phyloP scores from a whole-genome alignment of 495 filamentous ascomycete genomes.

The Annulohypoxylon moriforme region DNA sequence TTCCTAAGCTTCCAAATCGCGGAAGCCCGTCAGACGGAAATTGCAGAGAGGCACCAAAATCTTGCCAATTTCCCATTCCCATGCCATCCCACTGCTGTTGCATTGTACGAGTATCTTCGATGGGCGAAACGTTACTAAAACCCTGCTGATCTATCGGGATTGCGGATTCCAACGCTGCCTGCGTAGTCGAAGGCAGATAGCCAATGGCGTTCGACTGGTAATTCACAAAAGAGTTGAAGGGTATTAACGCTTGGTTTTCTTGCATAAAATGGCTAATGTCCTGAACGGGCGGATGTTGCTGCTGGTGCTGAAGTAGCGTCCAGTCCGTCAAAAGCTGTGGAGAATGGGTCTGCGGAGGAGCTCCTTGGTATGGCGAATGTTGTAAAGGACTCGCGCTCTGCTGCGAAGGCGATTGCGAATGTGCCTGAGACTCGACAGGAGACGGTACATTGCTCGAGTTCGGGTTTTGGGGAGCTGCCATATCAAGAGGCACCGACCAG shows the following conservation, averaged over 20 bases:
- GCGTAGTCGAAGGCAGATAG: conserved; percentile 76
- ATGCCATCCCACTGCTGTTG: conserved; percentile 59
- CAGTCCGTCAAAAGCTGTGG: conserved; percentile 62
- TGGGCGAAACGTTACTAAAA: conserved; percentile 69
- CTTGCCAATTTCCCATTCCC: conserved; percentile 75
- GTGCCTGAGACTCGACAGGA: conserved; percentile 58
- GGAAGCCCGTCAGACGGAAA: conserved; percentile 66
- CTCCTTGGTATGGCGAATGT: conserved; percentile 59
- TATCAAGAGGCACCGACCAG: conserved; percentile 60
- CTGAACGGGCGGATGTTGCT: conserved; percentile 61
- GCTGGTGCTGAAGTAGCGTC: conserved; percentile 60
- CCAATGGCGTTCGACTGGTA: conserved; percentile 71
- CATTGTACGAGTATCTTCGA: conserved; percentile 74
- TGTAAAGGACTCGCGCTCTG: conserved; percentile 59
- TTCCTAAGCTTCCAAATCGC: conserved; percentile 68
- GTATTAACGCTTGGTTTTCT: conserved; percentile 59
- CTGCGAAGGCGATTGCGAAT: conserved; percentile 60
- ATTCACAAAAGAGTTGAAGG: conserved; percentile 60
- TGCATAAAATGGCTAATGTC: conserved; percentile 66
- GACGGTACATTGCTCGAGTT: conserved; percentile 56
- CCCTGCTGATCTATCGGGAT: conserved; percentile 72
- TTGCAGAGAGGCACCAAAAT: conserved; percentile 71
- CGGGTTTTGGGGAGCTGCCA: conserved; percentile 56
- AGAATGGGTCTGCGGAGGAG: conserved; percentile 53
- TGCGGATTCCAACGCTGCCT: conserved; percentile 70